Evolutionary conservation across 192 early-diverging fungal genomes (phyloP).

Genomic region (Coemansia interrupta): DNA sequence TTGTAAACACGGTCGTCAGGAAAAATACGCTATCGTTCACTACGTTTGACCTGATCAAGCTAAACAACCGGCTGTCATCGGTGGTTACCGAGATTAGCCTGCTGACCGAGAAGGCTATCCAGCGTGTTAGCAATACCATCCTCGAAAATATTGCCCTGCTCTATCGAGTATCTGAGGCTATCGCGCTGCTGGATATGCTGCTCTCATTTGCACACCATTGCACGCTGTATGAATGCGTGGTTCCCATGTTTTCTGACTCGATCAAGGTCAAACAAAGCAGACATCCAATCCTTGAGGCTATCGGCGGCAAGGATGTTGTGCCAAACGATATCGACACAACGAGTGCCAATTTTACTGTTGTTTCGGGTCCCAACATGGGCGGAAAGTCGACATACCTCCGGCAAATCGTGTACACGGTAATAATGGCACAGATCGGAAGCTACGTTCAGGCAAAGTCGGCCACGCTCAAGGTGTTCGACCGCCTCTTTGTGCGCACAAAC

Average conservation of each 20-base stretch:
- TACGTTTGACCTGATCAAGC: slow-evolving; percentile 72
- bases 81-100: slow-evolving; percentile 79
- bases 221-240: slow-evolving; percentile 56
- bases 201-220: slow-evolving; percentile 68
- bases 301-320: slow-evolving; percentile 53
- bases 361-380: slow-evolving; percentile 91
- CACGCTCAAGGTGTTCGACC: slow-evolving; percentile 64
- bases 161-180: slow-evolving; percentile 69
- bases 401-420: slow-evolving; percentile 69
- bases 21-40: slow-evolving; percentile 65
- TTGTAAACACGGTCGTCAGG: slow-evolving; percentile 71
- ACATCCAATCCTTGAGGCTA: slow-evolving; percentile 69
- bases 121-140: slow-evolving; percentile 48
- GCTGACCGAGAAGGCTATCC: slow-evolving; percentile 65
- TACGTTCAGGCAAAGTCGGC: slow-evolving; percentile 82
- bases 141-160: slow-evolving; percentile 58
- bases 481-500: slow-evolving; percentile 74
- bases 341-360: slow-evolving; percentile 64
- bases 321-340: slow-evolving; percentile 69
- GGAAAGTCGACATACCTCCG: slow-evolving; percentile 85
- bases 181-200: slow-evolving; percentile 79
- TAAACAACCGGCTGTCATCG: slow-evolving; percentile 77
- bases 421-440: slow-evolving; percentile 85
- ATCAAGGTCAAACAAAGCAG: slow-evolving; percentile 71
- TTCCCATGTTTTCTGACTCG: slow-evolving; percentile 74